Evolutionary conservation across 2,329 filamentous ascomycete species (phyloP).

Genomic region (Ceratocystis eucalypticola): DNA sequence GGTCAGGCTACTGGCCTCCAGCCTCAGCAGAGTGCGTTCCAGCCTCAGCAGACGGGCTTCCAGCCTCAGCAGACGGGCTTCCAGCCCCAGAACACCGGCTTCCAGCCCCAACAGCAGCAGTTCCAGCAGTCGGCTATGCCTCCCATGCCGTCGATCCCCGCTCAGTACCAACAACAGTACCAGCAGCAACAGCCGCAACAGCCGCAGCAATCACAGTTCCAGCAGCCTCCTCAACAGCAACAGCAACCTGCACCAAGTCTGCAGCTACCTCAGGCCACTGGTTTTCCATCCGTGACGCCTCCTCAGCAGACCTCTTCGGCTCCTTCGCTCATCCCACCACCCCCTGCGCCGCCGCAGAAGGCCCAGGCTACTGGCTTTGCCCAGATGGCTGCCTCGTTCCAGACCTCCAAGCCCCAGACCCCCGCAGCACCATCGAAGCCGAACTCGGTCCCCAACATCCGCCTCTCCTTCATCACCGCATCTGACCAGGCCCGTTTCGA

Average conservation of each 20-base stretch:
- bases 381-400: slow-evolving; percentile 55
- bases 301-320: slow-evolving; percentile 37
- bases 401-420: slow-evolving; percentile 34
- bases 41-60: slow-evolving; percentile 16
- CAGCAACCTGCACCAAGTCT: slow-evolving; percentile 30
- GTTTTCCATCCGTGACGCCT: slow-evolving; percentile 35
- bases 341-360: slow-evolving; percentile 47
- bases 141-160: slow-evolving; percentile 45
- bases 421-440: slow-evolving; percentile 38
- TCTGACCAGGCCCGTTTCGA: slow-evolving; percentile 95
- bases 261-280: slow-evolving; percentile 32
- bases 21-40: slow-evolving; percentile 16
- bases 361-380: slow-evolving; percentile 53
- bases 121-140: slow-evolving; percentile 45
- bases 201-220: slow-evolving; percentile 34
- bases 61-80: slow-evolving; percentile 16
- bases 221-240: slow-evolving; percentile 29
- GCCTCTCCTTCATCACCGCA: slow-evolving; percentile 89
- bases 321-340: slow-evolving; percentile 28
- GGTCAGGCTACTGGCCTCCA: slow-evolving; percentile 31
- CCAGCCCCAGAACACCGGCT: slow-evolving; percentile 13
- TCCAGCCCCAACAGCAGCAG: slow-evolving; percentile 36
- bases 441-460: slow-evolving; percentile 81
- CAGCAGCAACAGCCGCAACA: slow-evolving; percentile 36
- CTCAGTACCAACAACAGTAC: slow-evolving; percentile 45